Evolutionary conservation across 148 eudicot species (phyloP).

Genomic region (Fagopyrum tataricum): DNA sequence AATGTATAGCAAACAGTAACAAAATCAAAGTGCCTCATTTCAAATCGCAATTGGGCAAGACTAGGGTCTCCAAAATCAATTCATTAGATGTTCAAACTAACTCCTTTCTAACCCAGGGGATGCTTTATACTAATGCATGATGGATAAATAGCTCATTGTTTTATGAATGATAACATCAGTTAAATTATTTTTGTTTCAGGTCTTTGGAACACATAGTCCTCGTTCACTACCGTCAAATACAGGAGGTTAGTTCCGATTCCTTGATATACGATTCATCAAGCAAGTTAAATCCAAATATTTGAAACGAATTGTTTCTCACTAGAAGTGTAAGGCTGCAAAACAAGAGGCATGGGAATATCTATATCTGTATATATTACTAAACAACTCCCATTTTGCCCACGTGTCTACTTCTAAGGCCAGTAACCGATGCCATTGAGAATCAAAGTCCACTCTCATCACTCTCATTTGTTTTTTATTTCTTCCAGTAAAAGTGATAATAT

Average conservation of each 20-base stretch:
- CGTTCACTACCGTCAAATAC: slow-evolving; percentile 95
- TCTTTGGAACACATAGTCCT: slow-evolving; percentile 83
- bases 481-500: no score
- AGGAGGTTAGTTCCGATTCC: slow-evolving; percentile 48
- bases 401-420: no score
- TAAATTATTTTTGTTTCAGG: slow-evolving; percentile 35
- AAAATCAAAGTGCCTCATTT: neutral
- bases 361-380: no score
- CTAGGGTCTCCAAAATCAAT: neutral
- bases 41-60: neutral
- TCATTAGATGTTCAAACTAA: neutral
- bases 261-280: neutral
- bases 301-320: slow-evolving; percentile 7
- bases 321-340: neutral
- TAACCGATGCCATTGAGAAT: no score
- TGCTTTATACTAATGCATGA: neutral
- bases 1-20: neutral
- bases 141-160: neutral
- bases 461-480: no score
- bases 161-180: neutral
- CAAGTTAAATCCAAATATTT: neutral
- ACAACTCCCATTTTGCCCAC: no score
- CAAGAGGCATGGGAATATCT: neutral
- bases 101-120: neutral
- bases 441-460: no score